Evolutionary conservation across 2,329 filamentous ascomycete genomes (phyloP).

Genomic region (Juglanconis oblonga): DNA sequence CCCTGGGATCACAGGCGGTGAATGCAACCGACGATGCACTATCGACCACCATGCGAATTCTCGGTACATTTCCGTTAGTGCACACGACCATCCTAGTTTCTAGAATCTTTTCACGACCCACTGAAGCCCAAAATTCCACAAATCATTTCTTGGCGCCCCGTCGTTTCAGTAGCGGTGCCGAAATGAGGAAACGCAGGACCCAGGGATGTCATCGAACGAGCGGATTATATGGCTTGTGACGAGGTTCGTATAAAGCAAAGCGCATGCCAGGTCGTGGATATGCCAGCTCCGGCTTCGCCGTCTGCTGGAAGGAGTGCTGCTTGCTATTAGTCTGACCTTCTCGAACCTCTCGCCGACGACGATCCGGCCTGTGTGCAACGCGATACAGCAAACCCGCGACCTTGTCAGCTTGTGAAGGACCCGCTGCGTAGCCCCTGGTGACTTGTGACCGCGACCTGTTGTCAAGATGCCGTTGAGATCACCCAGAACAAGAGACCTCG

Average conservation of each 20-base stretch:
- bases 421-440: not conserved
- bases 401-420: not conserved
- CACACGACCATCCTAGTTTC: not conserved
- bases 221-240: not conserved
- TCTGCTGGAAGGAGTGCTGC: not conserved
- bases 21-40: not conserved
- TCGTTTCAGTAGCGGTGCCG: not conserved
- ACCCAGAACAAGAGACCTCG: not conserved
- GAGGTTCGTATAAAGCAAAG: not conserved
- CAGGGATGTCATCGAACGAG: not conserved
- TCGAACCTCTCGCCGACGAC: not conserved
- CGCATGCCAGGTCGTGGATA: not conserved
- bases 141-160: not conserved
- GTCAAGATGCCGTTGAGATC: slow-evolving; percentile 1
- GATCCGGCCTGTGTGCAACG: not conserved
- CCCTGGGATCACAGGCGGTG: not conserved
- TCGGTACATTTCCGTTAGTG: not conserved
- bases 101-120: slow-evolving; percentile 2
- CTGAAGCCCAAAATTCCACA: not conserved
- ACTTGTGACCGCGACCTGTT: not conserved
- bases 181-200: not conserved
- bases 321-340: not conserved
- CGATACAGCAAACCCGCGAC: not conserved
- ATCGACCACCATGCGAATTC: not conserved
- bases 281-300: not conserved